Conservation (phyloP, 371 early-diverging fungal species). For the Mortierella sp. region DNA sequence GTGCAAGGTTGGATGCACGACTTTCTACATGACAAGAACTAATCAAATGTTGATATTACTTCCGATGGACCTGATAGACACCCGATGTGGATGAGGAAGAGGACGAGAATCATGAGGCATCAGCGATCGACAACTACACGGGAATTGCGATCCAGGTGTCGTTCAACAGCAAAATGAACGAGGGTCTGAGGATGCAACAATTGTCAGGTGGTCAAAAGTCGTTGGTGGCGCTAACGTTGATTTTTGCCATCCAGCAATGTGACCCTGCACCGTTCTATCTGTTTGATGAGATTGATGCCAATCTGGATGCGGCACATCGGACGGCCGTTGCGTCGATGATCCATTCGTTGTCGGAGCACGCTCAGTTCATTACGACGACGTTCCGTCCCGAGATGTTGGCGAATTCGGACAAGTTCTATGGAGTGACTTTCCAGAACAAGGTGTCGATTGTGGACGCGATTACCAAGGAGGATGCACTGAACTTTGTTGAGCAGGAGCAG, state of each 20-base stretch:
- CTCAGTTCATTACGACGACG: constrained; percentile 98
- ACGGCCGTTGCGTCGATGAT: constrained; percentile 96
- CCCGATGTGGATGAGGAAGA: constrained; percentile 60
- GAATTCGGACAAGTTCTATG: constrained; percentile 95
- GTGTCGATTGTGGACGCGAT: constrained; percentile 82
- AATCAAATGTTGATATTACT: too few relatives aligned
- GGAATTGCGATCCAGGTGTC: constrained; percentile 95
- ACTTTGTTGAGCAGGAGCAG: constrained; percentile 76
- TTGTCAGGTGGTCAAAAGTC: constrained; percentile 99
- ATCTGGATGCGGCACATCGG: constrained; percentile 97
- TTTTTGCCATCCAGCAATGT: constrained; percentile 99
- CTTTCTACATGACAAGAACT: neutral
- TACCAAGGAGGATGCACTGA: constrained; percentile 74
- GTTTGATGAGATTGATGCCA: constrained; percentile 99
- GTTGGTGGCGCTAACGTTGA: constrained; percentile 96
- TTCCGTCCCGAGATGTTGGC: constrained; percentile 96
- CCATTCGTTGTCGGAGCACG: constrained; percentile 84
- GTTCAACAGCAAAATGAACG: constrained; percentile 89
- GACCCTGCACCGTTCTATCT: constrained; percentile 99
- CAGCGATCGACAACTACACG: constrained; percentile 82
- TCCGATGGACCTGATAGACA: constrained; percentile 16
- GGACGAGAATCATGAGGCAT: constrained; percentile 58
- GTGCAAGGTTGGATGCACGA: too few relatives aligned
- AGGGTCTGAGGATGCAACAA: constrained; percentile 95
- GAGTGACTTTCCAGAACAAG: constrained; percentile 93